Evolutionary conservation across 2,329 filamentous ascomycete species (phyloP).

Genomic region (Hysterium pulicare): DNA sequence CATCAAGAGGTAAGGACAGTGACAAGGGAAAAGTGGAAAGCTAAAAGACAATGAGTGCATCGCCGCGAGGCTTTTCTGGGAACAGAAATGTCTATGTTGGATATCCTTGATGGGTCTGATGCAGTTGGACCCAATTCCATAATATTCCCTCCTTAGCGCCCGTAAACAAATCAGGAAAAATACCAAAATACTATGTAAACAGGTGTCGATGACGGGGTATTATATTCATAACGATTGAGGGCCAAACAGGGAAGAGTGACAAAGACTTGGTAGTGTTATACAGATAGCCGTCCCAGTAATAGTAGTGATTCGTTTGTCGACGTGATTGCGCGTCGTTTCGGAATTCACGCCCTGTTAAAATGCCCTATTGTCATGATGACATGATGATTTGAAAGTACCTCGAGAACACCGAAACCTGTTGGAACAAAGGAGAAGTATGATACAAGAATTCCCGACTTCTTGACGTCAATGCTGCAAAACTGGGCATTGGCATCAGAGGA

Average conservation of each 20-base stretch:
- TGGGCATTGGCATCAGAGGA: constrained; percentile 13
- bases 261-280: neutral
- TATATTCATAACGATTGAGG: neutral
- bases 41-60: neutral
- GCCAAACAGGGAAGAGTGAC: neutral
- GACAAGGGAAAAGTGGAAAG: neutral
- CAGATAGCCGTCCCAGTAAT: constrained; percentile 1
- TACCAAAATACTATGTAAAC: too few species aligned
- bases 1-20: neutral
- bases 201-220: neutral
- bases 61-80: neutral
- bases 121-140: neutral
- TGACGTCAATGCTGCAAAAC: constrained; percentile 15
- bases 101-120: neutral
- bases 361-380: neutral
- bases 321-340: too few species aligned
- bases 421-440: constrained; percentile 7
- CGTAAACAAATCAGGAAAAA: neutral
- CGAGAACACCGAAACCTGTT: too few species aligned
- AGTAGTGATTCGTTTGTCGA: too few species aligned
- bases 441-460: constrained; percentile 19
- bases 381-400: too few species aligned
- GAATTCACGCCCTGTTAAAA: neutral
- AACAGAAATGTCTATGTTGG: neutral
- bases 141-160: neutral